Evolutionary conservation across 163 green algal species (phyloP), one percentile per base, ranked within the genome.

Genomic region (Scenedesmus sp.): DNA sequence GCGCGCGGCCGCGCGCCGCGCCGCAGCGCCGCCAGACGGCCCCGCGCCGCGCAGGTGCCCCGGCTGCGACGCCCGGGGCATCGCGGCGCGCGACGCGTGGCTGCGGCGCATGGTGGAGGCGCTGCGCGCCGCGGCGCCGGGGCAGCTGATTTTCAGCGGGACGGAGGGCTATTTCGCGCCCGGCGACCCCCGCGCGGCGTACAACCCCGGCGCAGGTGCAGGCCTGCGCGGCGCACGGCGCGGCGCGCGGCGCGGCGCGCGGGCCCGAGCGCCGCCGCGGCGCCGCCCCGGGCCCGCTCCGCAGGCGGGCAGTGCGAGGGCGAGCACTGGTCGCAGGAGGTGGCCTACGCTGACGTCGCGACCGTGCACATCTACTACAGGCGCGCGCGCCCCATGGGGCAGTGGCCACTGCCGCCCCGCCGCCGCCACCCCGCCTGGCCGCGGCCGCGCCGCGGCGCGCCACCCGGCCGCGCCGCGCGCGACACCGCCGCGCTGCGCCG

Each of bases 111-210:
- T 78, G 70, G 28, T 54, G 33, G 36, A 24, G 14, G 29, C 34
- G 18, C 58, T 80, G 10, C 51, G 71, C n/a, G 62, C 44, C 36
- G 71, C 44, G 28, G 71, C 71, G 24, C 71, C 71, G 4, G 50
- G 50, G 22, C 71, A 80, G 58, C 54, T 80, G 26, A 71, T 47
- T 22, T 80, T 72, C 71, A 72, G 58, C n/a, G 62, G 65, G 53
- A 83, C 47, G 22, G 67, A 85, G 78, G 70, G 78, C 17, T 79
- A 71, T 47, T 81, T 75, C 33, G 42, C 15, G 6, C 69, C 69
- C n/a, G 69, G 24, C 3, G 51, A 56, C 24, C 18, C 44, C 7
- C 28, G 60, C 33, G 50, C 45, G 15, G 28, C 15, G 14, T 71
- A 58, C 34, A 87, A 86, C 60, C 80, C 80, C 10, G 51, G 67